These are phyloP conservation scores for Colletotrichum gloeosporioides DNA, from an alignment of 2,329 filamentous ascomycete genomes.

Conservation along the genomic window DNA sequence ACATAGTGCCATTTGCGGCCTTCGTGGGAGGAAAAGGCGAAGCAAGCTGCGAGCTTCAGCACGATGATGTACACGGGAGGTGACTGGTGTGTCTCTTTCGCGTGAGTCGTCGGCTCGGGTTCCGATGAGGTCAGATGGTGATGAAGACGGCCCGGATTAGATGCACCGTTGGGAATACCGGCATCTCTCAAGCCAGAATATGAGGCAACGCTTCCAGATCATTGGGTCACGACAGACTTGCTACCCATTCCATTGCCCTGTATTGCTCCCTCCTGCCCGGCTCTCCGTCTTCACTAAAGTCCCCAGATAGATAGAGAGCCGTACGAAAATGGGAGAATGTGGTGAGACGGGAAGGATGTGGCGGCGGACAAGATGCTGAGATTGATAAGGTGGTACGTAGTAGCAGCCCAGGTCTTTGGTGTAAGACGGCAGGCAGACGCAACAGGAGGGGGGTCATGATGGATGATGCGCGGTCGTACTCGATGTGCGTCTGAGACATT, in stretches of 20 bases:
- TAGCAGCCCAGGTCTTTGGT: no score
- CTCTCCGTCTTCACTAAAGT: background rate
- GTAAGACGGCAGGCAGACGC: background rate
- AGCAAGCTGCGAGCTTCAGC: background rate
- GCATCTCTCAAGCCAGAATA: background rate
- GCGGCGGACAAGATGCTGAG: background rate
- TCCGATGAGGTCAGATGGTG: background rate
- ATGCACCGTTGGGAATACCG: background rate
- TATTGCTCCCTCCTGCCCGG: background rate
- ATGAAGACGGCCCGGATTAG: background rate
- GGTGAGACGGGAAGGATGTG: background rate
- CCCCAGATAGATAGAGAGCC: background rate
- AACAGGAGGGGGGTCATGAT: background rate
- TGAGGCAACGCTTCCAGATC: background rate
- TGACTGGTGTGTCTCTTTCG: background rate
- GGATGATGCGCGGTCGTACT: background rate
- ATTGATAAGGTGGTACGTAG: background rate
- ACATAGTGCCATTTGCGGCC: background rate
- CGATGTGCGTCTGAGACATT: conserved; percentile 17
- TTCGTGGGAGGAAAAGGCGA: background rate
- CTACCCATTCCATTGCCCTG: background rate
- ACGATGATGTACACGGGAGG: background rate
- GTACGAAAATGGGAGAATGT: background rate
- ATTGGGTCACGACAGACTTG: background rate
- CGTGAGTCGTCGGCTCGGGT: background rate